Evolutionary conservation across 83 land plant species (phyloP), one percentile per base, ranked within the genome.

Genomic region (Thuja plicata): DNA sequence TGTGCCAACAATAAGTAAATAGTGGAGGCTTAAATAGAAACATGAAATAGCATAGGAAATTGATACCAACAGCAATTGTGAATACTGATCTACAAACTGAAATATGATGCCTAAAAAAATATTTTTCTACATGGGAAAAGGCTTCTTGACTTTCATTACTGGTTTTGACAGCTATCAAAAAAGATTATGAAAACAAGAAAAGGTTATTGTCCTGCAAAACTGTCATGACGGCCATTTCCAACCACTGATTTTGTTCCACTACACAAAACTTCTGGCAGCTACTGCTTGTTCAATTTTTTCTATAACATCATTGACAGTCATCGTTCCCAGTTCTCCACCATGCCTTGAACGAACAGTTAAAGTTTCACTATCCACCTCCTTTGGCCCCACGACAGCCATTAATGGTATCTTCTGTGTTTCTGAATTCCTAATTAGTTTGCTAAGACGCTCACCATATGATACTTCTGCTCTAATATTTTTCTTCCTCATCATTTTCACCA

Each of bases 311-410:
- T 95, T 89, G 38, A 94, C 57, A 9, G 86, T 55, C 89, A 98
- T 88, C 79, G 91, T 96, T 17, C 98, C 99, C 21, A 96, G 92
- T 90, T 97, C 99, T 46, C 96, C 99, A 52, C 97, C 94, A 87
- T 94, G 97, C 91, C 99, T 95, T 11, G 98, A 96, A 77, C 99
- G 94, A 78, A 98, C 93, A 38, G 99, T 97, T 17, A 98, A 92
- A 41, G 94, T 96, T 86, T 88, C 89, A 27, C 92, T 91, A 57
- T 98, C 97, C 34, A 94, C 99, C 89, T 98, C 99, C 87, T 97
- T 97, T 78, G 99, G 96, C 1, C 99, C 99, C 15, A 97, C 95
- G 82, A 97, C 99, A 60, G 99, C 99, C 99, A 97, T 98, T 76
- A 98, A 76, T 4, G 99, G 99, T 19, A 98, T 92, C 88, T 94